Evolutionary conservation across 352 stramenopile species (phyloP).

Genomic region (Phytopythium kandeliae): DNA sequence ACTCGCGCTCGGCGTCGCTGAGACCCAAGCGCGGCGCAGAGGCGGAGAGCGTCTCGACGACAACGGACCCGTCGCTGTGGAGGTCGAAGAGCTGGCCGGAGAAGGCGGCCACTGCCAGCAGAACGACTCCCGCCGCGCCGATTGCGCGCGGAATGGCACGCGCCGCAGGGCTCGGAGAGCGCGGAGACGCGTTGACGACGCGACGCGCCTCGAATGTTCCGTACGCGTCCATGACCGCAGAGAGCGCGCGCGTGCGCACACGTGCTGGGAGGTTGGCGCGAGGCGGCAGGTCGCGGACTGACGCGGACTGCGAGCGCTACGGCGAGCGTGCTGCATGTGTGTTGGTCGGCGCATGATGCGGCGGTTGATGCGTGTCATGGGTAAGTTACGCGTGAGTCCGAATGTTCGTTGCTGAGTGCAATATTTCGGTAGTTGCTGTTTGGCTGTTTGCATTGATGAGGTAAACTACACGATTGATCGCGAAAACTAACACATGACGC

Average conservation of each 20-base stretch:
- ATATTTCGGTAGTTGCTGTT: too few species aligned
- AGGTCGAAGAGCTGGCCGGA: not conserved
- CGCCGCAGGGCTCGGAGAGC: too few species aligned
- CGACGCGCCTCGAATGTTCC: not conserved
- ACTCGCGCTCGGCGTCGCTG: constrained; percentile 8
- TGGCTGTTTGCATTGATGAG: too few species aligned
- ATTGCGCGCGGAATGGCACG: not conserved
- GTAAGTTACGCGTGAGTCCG: not conserved
- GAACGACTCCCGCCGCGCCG: not conserved
- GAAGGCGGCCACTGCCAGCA: not conserved
- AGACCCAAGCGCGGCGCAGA: not conserved
- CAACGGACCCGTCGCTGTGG: not conserved
- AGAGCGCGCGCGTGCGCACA: not conserved
- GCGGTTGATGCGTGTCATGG: not conserved
- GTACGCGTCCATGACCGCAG: not conserved
- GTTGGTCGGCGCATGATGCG: not conserved
- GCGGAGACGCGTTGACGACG: not conserved
- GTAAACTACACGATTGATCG: too few species aligned
- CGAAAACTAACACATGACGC: not conserved
- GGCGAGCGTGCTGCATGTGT: too few species aligned
- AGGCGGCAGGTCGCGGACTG: not conserved
- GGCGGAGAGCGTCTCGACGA: not conserved
- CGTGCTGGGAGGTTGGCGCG: not conserved
- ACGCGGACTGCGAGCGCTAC: too few species aligned
- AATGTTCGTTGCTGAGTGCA: too few species aligned